Evolutionary conservation across 169 alveolate genomes (phyloP).

Genomic region (Plasmodium inui): DNA sequence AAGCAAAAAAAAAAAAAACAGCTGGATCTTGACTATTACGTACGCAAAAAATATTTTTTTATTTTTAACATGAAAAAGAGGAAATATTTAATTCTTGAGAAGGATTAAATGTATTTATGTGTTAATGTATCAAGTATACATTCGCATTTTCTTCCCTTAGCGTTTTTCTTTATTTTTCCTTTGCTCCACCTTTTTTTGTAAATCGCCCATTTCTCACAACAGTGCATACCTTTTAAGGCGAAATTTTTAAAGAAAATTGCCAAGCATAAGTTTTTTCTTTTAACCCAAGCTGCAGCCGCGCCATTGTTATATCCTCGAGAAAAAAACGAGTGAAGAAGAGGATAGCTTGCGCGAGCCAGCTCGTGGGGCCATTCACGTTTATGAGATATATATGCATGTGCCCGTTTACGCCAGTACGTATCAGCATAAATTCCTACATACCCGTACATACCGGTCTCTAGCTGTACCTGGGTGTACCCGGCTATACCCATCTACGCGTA

Average conservation of each 20-base stretch:
- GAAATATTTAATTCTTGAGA: background rate
- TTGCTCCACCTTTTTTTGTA: background rate
- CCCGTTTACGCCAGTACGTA: background rate
- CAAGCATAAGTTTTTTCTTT: background rate
- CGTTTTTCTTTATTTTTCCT: background rate
- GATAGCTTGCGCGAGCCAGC: background rate
- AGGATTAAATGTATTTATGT: background rate
- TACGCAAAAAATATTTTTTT: background rate
- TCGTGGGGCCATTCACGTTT: background rate
- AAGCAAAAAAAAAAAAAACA: background rate
- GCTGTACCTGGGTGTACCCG: background rate
- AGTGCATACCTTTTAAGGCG: background rate
- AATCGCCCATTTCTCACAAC: background rate
- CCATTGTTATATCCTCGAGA: background rate
- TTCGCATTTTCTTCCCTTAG: background rate
- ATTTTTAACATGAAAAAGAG: background rate
- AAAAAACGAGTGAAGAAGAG: background rate
- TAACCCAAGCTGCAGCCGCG: background rate
- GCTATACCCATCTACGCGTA: background rate
- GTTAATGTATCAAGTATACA: background rate
- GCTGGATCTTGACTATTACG: background rate
- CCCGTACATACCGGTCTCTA: background rate
- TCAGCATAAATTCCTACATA: background rate
- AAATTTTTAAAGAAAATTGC: background rate
- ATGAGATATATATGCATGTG: background rate